Percentiles rank a stretch among this genome's conserved stretches.
Evolutionary conservation across 1,284 basidiomycete genomes (phyloP).

Genomic region (Cutaneotrichosporon sp.): DNA sequence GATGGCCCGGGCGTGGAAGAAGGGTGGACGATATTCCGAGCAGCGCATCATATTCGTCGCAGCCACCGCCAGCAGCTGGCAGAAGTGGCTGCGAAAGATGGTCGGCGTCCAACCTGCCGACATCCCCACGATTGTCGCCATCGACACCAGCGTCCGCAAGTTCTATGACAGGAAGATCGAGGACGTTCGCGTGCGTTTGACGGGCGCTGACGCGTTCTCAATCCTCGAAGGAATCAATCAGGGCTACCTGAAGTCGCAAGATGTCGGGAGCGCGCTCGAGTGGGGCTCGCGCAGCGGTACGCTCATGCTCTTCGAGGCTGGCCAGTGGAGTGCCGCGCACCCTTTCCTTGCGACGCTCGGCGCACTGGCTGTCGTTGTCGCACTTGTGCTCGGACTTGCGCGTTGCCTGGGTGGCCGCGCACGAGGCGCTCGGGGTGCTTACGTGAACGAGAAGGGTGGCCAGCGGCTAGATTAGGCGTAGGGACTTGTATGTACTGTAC

Average conservation of each 20-base stretch:
- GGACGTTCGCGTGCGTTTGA: slow-evolving; percentile 67
- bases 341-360: slow-evolving; percentile 44
- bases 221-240: slow-evolving; percentile 67
- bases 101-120: slow-evolving; percentile 61
- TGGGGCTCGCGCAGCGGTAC: neutral
- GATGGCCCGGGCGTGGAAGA: slow-evolving; percentile 66
- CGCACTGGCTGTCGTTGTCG: slow-evolving; percentile 37
- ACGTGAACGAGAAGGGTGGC: slow-evolving; percentile 25
- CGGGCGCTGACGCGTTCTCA: slow-evolving; percentile 62
- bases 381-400: slow-evolving; percentile 40
- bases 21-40: slow-evolving; percentile 46
- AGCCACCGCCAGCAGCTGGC: slow-evolving; percentile 79
- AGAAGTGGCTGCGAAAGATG: slow-evolving; percentile 81
- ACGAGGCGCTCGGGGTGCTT: slow-evolving; percentile 11
- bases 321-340: slow-evolving; percentile 37
- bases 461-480: slow-evolving; percentile 19
- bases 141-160: slow-evolving; percentile 62
- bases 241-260: slow-evolving; percentile 60
- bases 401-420: slow-evolving; percentile 36
- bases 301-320: slow-evolving; percentile 3
- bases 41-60: slow-evolving; percentile 75
- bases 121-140: slow-evolving; percentile 66
- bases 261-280: slow-evolving; percentile 22
- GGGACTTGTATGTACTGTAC: neutral
- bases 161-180: slow-evolving; percentile 60